Base-by-base conservation (phyloP, 2,329 filamentous ascomycete genomes). In the Lachnellula occidentalis region DNA sequence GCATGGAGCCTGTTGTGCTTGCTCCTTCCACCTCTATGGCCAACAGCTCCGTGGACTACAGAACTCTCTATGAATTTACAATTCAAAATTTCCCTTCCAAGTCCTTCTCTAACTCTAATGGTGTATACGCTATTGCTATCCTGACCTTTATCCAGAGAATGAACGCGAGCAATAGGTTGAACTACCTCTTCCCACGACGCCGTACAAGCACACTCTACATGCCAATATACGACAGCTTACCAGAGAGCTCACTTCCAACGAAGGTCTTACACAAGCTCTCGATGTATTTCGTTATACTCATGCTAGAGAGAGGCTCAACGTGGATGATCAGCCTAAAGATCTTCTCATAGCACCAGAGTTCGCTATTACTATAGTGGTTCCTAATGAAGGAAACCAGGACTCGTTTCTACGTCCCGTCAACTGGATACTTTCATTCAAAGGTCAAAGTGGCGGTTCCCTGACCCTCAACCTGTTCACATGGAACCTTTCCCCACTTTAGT, bases 121-220 rank as follows among this genome's bases (percentile, higher is more conserved):
- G 42, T 11, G 19, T 19, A 8, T 48, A 36, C 27, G 34, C 34
- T 39, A 45, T 55, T 5, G n/a, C 37, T 41, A 45, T 55, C 14
- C 27, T 55, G 86, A 89, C 58, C 71, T 90, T 0, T 74, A 81
- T 0, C 82, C 82, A 0, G 85, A 90, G 57, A 75, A 80, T 1
- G 81, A 89, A 59, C 69, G 78, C 24, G 81, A 89, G 61, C 71
- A 75, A 1, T 70, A 87, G 48, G 60, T 81, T 0, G 72, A 87
- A 58, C 72, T 71, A 1, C 79, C 82, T 0, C 62, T 66, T 0
- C 54, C 67, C 0, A 71, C 72, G 1, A 37, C 61, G 0, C 73
- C 83, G 0, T 62, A 58, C 0, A 1, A 8, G 0, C 79, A 86
- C 45, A 2, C 0, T 0, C 11, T 83, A 0, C 74, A 83, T 50